A percentile compares a stretch with the other conserved stretches of the same genome.
phyloP scores from a whole-genome alignment of 176 grass and related monocot genomes.

The Oryza nivara region DNA sequence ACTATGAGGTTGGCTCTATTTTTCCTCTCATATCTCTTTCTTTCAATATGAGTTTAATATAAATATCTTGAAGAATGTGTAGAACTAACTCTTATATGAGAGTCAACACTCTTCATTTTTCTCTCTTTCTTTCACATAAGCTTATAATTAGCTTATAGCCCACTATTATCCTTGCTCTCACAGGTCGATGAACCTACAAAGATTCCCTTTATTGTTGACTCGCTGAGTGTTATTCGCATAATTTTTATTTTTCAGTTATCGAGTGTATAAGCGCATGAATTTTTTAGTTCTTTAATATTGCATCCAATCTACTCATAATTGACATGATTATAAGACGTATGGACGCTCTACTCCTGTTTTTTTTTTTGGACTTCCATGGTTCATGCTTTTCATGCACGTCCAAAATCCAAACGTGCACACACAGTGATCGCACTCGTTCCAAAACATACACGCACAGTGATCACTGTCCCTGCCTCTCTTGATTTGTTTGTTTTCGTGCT shows the following conservation, averaged over 20 bases:
- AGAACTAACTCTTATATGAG: too few species aligned
- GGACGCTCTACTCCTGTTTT: not conserved
- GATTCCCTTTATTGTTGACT: not conserved
- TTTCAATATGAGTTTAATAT: too few species aligned
- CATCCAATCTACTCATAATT: not conserved
- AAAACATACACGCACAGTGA: not conserved
- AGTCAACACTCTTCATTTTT: too few species aligned
- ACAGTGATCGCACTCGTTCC: not conserved
- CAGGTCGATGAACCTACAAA: not conserved
- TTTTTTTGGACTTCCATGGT: not conserved
- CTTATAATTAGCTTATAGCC: too few species aligned
- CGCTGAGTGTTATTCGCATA: too few species aligned
- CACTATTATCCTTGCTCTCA: not conserved
- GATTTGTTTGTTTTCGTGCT: not conserved
- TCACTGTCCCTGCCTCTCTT: not conserved
- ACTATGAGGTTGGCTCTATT: too few species aligned
- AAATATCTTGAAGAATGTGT: too few species aligned
- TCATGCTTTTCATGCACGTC: conserved; percentile 19
- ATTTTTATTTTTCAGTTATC: too few species aligned
- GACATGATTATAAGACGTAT: not conserved
- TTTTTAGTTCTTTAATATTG: not conserved
- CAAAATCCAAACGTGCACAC: not conserved
- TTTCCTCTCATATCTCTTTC: too few species aligned
- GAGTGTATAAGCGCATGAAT: too few species aligned
- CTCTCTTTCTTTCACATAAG: too few species aligned